A percentile compares a stretch with the other conserved stretches of the same genome.
phyloP scores from a whole-genome alignment of 2,329 filamentous ascomycete genomes.

The Epichloe sibirici region DNA sequence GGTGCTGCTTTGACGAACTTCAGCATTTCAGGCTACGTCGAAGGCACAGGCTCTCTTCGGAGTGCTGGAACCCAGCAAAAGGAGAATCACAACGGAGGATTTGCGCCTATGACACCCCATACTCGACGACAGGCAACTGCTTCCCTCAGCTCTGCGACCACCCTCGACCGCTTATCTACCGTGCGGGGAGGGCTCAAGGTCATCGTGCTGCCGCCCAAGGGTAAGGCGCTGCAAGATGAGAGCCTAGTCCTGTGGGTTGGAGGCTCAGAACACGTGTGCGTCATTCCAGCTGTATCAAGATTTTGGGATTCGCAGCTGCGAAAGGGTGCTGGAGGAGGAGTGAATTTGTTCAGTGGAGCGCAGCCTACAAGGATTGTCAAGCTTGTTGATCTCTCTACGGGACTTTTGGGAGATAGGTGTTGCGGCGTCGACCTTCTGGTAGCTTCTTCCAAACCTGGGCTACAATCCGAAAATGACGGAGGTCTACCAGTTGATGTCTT shows the following conservation, averaged over 20 bases:
- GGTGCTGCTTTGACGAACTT: constrained; percentile 49
- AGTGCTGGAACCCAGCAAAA: constrained; percentile 22
- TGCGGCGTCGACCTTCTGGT: constrained; percentile 36
- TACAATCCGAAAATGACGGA: constrained; percentile 15
- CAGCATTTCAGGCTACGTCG: constrained; percentile 45
- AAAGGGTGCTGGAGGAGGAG: constrained; percentile 35
- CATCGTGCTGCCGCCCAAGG: constrained; percentile 29
- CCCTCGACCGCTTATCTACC: constrained; percentile 37
- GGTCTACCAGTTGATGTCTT: constrained; percentile 41
- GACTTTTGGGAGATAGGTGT: constrained; percentile 45
- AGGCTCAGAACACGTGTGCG: constrained; percentile 41
- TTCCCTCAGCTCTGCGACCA: constrained; percentile 28
- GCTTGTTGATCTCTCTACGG: constrained; percentile 38
- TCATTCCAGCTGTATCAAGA: constrained; percentile 40
- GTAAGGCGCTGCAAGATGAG: constrained; percentile 37
- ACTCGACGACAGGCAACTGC: constrained; percentile 41
- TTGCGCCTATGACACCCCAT: constrained; percentile 53
- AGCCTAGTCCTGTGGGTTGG: constrained; percentile 45
- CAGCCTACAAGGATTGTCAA: constrained; percentile 45
- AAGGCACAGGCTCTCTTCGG: constrained; percentile 46
- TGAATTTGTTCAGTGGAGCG: constrained; percentile 43
- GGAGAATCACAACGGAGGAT: constrained; percentile 33
- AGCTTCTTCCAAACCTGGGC: constrained; percentile 17
- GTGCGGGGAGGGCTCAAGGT: constrained; percentile 42
- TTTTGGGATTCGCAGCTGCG: constrained; percentile 50